A percentile compares a stretch with the other conserved stretches of the same genome.
phyloP scores from a whole-genome alignment of 2,329 filamentous ascomycete species.

The Fusarium sp. region DNA sequence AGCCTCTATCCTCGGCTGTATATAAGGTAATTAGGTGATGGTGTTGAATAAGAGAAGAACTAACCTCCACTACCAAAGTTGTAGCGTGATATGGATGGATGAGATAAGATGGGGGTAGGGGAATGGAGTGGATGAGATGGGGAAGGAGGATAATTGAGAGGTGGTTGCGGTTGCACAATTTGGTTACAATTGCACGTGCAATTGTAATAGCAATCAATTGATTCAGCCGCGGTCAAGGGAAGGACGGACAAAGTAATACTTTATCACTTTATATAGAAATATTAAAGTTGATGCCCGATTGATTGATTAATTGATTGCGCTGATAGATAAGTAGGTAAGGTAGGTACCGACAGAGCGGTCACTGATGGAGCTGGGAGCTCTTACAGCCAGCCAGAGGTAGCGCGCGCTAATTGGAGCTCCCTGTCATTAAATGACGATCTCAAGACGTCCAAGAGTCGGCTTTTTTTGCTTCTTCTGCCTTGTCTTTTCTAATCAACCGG shows the following conservation, averaged over 20 bases:
- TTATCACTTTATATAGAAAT: background rate
- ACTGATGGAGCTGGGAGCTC: constrained; percentile 23
- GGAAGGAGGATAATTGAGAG: constrained; percentile 32
- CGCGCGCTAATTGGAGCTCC: constrained; percentile 37
- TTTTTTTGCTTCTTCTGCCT: constrained; percentile 12
- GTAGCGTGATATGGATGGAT: constrained; percentile 32
- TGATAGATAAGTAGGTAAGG: background rate
- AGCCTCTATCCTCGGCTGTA: constrained; percentile 11
- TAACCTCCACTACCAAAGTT: constrained; percentile 7
- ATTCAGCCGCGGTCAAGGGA: constrained; percentile 17
- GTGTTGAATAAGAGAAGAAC: constrained; percentile 27
- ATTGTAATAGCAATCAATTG: constrained; percentile 13
- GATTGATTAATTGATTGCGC: background rate
- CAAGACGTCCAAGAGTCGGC: constrained; percentile 12
- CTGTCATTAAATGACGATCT: constrained; percentile 28
- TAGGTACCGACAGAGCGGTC: constrained; percentile 38
- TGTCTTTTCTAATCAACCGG: background rate
- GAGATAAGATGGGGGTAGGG: constrained; percentile 21
- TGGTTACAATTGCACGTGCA: constrained; percentile 36
- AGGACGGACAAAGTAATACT: background rate
- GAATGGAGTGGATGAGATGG: constrained; percentile 13
- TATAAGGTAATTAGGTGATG: constrained; percentile 3
- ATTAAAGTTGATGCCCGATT: constrained; percentile 4
- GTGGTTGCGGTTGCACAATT: constrained; percentile 40
- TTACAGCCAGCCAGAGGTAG: constrained; percentile 23